Base-by-base conservation (phyloP, 495 filamentous ascomycete species). In the Durotheca rogersii region DNA sequence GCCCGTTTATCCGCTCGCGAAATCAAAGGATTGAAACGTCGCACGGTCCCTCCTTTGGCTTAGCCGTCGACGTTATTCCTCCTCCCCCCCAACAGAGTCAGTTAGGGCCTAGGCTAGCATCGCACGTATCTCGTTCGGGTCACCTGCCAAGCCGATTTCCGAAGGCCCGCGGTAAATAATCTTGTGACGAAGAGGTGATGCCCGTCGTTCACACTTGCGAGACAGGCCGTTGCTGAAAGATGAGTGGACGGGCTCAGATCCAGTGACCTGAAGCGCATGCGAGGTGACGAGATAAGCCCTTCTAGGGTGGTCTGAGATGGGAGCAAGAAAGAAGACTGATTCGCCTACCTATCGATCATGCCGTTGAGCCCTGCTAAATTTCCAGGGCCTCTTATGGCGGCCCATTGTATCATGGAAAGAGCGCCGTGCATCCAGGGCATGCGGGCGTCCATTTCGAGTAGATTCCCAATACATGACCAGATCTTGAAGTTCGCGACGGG, bases 381-480 rank as follows among this genome's bases (percentile, higher is more conserved):
- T 58, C 89, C 85, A 53, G 88, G 86, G 30, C 89, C 87, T 56
- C 72, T 72, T 58, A 92, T 65, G 60, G 81, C 74, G 51, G 79
- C 75, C 74, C 85, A 83, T 69, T 90, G 89, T 44, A 83, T 60
- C 61, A 95, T 77, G 41, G 85, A 82, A 27, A 90, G 59, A 43
- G 80, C 65, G 58, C 87, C 88, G 60, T 70, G 74, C 33, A 94
- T 73, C 90, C 90, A 96, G 27, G 90, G 90, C 88, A 94, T 91
- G 67, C 87, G 83, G 47, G 67, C 63, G 51, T 86, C 76, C 47
- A 95, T 64, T 72, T 87, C 82, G 61, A 89, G 56, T 25, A 91
- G 70, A 58, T 78, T 80, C 44, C 81, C 81, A 39, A 84, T 64
- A 70, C 88, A 86, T 55, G 82, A 74, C 79, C 82, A 90, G 17